Percentiles rank a stretch among this genome's conserved stretches.
Conservation (phyloP, 2,329 filamentous ascomycete species). For the Microsporum audouinii region DNA sequence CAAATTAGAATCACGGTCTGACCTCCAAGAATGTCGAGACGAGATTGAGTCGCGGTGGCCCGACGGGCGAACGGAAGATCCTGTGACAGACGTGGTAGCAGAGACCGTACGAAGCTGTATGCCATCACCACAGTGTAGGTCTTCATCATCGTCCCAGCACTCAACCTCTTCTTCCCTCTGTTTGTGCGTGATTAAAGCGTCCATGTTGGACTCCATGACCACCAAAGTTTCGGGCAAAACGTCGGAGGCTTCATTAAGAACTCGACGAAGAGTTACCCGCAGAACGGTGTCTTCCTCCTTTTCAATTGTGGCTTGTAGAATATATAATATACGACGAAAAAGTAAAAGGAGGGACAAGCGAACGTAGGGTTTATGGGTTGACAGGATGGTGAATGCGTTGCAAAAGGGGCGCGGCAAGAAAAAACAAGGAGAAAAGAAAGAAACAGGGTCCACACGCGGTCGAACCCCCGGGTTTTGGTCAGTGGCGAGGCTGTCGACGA, state of each 20-base stretch:
- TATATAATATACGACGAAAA: not conserved
- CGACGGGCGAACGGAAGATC: slow-evolving; percentile 32
- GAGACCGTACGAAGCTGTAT: slow-evolving; percentile 37
- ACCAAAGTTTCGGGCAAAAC: slow-evolving; percentile 2
- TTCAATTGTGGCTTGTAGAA: not conserved
- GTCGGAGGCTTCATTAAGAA: slow-evolving; percentile 6
- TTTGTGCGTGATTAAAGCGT: slow-evolving; percentile 26
- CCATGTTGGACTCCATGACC: slow-evolving; percentile 23
- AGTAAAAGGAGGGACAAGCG: not conserved
- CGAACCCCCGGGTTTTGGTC: not conserved
- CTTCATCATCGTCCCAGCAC: slow-evolving; percentile 41
- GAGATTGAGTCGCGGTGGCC: slow-evolving; percentile 63
- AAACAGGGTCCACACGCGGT: not conserved
- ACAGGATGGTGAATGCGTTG: not conserved
- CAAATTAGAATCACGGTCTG: slow-evolving; percentile 63
- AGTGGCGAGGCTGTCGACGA: not conserved
- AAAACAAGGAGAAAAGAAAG: not conserved
- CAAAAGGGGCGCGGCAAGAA: not conserved
- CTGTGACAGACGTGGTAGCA: slow-evolving; percentile 35
- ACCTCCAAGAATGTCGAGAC: slow-evolving; percentile 69
- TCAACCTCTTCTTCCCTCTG: slow-evolving; percentile 32
- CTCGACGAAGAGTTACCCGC: not conserved
- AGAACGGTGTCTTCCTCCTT: not conserved
- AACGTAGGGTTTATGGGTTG: not conserved
- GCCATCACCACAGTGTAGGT: slow-evolving; percentile 38